Evolutionary conservation across 108 stramenopile species (phyloP).

Genomic region (Schizochytrium sp.): DNA sequence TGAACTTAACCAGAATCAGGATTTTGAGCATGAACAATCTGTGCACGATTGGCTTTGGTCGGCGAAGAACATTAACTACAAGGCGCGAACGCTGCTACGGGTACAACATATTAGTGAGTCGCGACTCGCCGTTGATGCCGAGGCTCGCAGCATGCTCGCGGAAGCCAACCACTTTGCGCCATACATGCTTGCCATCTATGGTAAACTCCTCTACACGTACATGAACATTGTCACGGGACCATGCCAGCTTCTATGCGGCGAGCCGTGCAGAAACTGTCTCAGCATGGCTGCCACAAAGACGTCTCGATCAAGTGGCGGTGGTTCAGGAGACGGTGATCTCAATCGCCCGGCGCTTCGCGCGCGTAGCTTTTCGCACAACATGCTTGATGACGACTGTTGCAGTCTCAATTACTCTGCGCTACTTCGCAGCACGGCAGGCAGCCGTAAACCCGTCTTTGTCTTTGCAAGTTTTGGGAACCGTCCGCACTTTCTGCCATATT

Average conservation of each 20-base stretch:
- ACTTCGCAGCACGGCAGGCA: background rate
- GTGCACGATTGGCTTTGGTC: background rate
- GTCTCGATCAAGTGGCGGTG: background rate
- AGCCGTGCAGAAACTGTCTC: background rate
- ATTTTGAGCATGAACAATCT: background rate
- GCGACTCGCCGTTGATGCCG: slow-evolving; percentile 27
- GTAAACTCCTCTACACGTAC: slow-evolving; percentile 75
- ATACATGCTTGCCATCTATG: slow-evolving; percentile 74
- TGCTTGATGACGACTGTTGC: slow-evolving; percentile 5
- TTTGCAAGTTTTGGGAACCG: slow-evolving; percentile 34
- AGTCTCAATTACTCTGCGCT: background rate
- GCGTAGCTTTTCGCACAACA: background rate
- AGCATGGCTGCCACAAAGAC: background rate
- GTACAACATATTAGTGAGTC: background rate
- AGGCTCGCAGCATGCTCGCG: slow-evolving; percentile 48
- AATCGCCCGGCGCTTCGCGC: background rate
- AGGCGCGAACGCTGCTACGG: background rate
- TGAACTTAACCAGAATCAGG: background rate
- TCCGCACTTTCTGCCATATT: slow-evolving; percentile 30
- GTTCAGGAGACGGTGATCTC: background rate
- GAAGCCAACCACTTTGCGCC: slow-evolving; percentile 75
- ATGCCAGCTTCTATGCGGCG: slow-evolving; percentile 45
- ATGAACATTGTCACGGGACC: slow-evolving; percentile 65
- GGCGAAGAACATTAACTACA: background rate
- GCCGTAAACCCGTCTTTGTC: background rate